phyloP scores from a whole-genome alignment of 768 basidiomycete species.

The Sporobolomyces pararoseus region DNA sequence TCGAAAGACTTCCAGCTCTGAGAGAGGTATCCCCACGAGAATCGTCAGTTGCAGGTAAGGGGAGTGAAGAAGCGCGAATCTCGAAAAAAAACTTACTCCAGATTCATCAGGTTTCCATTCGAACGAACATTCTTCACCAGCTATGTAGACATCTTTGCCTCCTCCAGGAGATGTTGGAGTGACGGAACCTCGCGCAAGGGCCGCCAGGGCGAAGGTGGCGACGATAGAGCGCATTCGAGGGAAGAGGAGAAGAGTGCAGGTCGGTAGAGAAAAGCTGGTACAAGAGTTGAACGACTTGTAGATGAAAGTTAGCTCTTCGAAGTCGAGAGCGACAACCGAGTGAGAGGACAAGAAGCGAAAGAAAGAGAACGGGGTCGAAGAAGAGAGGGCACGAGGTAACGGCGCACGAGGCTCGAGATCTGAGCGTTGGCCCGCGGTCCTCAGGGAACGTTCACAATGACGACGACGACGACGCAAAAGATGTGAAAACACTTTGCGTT shows the following conservation, averaged over 20 bases:
- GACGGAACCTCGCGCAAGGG: neutral
- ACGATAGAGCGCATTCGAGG: neutral
- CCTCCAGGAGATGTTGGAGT: conserved; percentile 5
- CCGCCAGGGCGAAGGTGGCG: neutral
- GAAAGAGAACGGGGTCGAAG: neutral
- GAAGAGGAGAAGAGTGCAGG: neutral
- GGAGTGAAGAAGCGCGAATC: neutral
- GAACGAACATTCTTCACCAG: conserved; percentile 13
- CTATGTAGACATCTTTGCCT: neutral
- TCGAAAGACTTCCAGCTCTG: conserved; percentile 14
- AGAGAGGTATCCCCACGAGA: too few species aligned
- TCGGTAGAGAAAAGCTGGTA: too few species aligned
- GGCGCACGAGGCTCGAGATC: too few species aligned
- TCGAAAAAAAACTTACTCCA: neutral
- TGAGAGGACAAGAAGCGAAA: neutral
- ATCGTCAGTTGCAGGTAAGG: too few species aligned
- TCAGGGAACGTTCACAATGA: too few species aligned
- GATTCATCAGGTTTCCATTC: conserved; percentile 4
- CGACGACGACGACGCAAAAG: too few species aligned
- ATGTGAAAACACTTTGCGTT: too few species aligned
- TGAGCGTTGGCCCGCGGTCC: too few species aligned
- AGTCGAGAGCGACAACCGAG: too few species aligned
- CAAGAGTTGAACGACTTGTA: too few species aligned
- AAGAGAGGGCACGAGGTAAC: too few species aligned
- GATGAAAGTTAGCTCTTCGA: too few species aligned